Conservation (phyloP, 2,329 filamentous ascomycete genomes). For the Xylariales sp. region DNA sequence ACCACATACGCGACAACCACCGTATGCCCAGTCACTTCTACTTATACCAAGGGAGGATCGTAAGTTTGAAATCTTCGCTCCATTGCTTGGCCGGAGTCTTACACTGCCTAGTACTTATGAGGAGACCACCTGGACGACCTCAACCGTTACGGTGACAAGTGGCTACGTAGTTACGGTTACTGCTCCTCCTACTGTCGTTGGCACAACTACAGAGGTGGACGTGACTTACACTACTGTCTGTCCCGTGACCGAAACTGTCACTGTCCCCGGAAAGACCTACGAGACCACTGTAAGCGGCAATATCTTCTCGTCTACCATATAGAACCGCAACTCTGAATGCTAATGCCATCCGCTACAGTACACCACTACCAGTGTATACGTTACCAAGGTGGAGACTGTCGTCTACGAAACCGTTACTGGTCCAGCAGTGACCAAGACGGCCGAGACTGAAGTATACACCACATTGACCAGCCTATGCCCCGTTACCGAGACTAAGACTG, state of each 20-base stretch:
- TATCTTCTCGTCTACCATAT: too few relatives aligned
- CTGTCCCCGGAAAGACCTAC: conserved; percentile 29
- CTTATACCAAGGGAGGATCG: conserved; percentile 33
- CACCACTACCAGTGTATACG: conserved; percentile 33
- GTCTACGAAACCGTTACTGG: conserved; percentile 28
- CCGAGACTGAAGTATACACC: conserved; percentile 31
- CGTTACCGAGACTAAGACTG: conserved; percentile 38
- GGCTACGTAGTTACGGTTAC: conserved; percentile 28
- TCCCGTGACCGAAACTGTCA: conserved; percentile 29
- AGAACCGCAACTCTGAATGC: too few relatives aligned
- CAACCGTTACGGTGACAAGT: conserved; percentile 36
- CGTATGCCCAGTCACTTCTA: conserved; percentile 38
- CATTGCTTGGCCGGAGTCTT: conserved; percentile 6
- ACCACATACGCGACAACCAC: conserved; percentile 38
- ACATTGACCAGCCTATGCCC: conserved; percentile 41
- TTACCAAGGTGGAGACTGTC: conserved; percentile 25
- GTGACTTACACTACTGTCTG: conserved; percentile 34
- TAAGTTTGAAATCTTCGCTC: conserved; percentile 25
- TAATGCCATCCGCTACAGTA: conserved; percentile 19
- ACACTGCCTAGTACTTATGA: conserved; percentile 32
- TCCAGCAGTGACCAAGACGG: conserved; percentile 31
- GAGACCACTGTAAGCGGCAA: conserved; percentile 23
- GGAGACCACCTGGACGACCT: conserved; percentile 37
- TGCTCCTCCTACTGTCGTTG: conserved; percentile 29
- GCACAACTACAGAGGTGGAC: conserved; percentile 29